Conservation (phyloP, 164 flowering plant species). For the Umbellularia californica region DNA sequence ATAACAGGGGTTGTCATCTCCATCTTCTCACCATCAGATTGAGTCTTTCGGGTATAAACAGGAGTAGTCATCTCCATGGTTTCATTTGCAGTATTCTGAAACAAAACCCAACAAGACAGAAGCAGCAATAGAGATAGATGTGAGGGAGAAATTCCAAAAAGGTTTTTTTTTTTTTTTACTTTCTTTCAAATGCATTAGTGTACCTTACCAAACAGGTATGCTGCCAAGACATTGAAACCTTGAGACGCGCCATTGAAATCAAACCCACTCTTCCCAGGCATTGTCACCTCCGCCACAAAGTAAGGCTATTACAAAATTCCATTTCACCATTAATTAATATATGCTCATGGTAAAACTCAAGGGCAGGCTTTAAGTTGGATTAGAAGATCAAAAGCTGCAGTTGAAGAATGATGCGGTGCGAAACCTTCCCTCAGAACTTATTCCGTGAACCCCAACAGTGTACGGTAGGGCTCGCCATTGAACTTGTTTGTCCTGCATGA, state of each 20-base stretch:
- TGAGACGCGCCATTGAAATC: conserved; percentile 77
- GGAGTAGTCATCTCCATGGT: conserved; percentile 97
- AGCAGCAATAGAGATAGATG: conserved; percentile 4
- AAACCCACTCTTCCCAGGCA: conserved; percentile 86
- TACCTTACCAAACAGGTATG: conserved; percentile 95
- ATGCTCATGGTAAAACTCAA: not conserved
- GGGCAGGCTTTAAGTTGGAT: not conserved
- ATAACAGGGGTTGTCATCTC: conserved; percentile 96
- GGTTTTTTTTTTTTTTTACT: not conserved
- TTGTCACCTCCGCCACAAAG: conserved; percentile 73
- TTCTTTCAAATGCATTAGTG: conserved; percentile 1
- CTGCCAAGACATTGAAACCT: conserved; percentile 86
- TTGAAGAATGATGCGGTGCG: too few relatives aligned
- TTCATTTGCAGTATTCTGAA: conserved; percentile 56
- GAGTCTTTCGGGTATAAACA: conserved; percentile 54
- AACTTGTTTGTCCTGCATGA: too few relatives aligned
- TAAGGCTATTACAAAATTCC: conserved; percentile 51
- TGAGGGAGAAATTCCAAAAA: not conserved
- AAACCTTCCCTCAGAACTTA: too few relatives aligned
- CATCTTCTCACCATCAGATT: conserved; percentile 72
- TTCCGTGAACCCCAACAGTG: too few relatives aligned
- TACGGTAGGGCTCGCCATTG: too few relatives aligned
- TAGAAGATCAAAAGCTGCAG: too few relatives aligned
- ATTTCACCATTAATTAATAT: not conserved
- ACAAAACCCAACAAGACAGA: conserved; percentile 2